A percentile compares a stretch with the other conserved stretches of the same genome.
phyloP scores from a whole-genome alignment of 345 rosid genomes.

The Aethionema arabicum region DNA sequence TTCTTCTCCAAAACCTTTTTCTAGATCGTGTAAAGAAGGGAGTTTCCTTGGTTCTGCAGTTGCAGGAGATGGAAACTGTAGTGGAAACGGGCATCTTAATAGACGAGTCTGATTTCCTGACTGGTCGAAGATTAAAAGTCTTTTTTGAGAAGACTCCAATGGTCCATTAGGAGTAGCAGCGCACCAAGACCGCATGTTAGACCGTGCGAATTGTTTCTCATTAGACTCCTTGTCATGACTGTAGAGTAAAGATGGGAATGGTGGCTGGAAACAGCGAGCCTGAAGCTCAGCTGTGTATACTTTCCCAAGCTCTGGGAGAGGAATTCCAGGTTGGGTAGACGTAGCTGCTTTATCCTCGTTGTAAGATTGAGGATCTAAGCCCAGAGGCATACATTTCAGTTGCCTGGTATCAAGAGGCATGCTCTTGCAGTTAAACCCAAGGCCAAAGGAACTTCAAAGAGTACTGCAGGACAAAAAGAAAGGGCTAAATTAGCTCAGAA shows the following conservation, averaged over 20 bases:
- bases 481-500: slow-evolving; percentile 17
- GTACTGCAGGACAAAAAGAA: slow-evolving; percentile 38
- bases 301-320: slow-evolving; percentile 42
- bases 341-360: slow-evolving; percentile 44
- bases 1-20: slow-evolving; percentile 35
- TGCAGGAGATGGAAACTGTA: slow-evolving; percentile 36
- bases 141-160: slow-evolving; percentile 45
- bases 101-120: slow-evolving; percentile 65
- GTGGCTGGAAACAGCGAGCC: slow-evolving; percentile 39
- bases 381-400: slow-evolving; percentile 44
- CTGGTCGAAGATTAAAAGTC: slow-evolving; percentile 63
- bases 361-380: slow-evolving; percentile 34
- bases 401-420: slow-evolving; percentile 45
- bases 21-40: slow-evolving; percentile 33
- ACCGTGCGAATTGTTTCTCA: slow-evolving; percentile 35
- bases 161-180: slow-evolving; percentile 34
- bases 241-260: slow-evolving; percentile 40
- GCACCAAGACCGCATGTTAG: slow-evolving; percentile 34
- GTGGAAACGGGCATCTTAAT: slow-evolving; percentile 43
- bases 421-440: slow-evolving; percentile 46
- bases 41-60: slow-evolving; percentile 28
- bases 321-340: slow-evolving; percentile 38
- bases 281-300: slow-evolving; percentile 47
- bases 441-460: slow-evolving; percentile 41
- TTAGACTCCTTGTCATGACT: slow-evolving; percentile 34